Conservation (phyloP, 805 yeast species). For the Yarrowia deformans region DNA sequence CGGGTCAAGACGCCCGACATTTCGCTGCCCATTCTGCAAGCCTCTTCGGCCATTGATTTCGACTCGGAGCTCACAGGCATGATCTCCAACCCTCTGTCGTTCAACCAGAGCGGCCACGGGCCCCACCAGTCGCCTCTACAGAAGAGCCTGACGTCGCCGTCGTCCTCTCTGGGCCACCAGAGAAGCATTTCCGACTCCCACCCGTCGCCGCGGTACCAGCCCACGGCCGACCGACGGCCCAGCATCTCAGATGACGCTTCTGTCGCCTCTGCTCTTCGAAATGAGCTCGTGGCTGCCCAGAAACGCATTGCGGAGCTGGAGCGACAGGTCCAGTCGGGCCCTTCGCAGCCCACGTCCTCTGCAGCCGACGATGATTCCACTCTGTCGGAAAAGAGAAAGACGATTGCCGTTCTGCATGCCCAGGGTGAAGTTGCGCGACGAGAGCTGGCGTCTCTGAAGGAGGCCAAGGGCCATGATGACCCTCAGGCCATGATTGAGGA, state of each 20-base stretch:
- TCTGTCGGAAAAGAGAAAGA: constrained; percentile 46
- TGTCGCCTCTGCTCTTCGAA: constrained; percentile 39
- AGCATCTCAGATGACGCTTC: constrained; percentile 7
- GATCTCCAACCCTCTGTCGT: constrained; percentile 35
- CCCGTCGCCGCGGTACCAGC: constrained; percentile 25
- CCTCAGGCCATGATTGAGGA: constrained; percentile 50
- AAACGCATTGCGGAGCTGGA: constrained; percentile 48
- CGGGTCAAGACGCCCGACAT: constrained; percentile 32
- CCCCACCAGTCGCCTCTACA: constrained; percentile 1
- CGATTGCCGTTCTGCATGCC: constrained; percentile 52
- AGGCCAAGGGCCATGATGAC: constrained; percentile 50
- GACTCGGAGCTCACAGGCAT: constrained; percentile 32
- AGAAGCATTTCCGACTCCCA: constrained; percentile 27
- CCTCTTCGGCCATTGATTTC: constrained; percentile 25
- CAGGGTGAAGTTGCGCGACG: constrained; percentile 48
- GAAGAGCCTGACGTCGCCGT: neutral
- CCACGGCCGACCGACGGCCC: constrained; percentile 12
- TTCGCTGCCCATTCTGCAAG: constrained; percentile 33
- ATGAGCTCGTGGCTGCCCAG: constrained; percentile 46
- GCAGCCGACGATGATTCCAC: constrained; percentile 41
- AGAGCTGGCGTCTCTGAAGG: constrained; percentile 55
- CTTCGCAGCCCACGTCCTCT: neutral
- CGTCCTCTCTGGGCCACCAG: constrained; percentile 21
- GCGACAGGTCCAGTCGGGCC: constrained; percentile 41
- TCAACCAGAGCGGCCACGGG: constrained; percentile 1